phyloP scores from a whole-genome alignment of 805 yeast species.

The Candida succiphila region DNA sequence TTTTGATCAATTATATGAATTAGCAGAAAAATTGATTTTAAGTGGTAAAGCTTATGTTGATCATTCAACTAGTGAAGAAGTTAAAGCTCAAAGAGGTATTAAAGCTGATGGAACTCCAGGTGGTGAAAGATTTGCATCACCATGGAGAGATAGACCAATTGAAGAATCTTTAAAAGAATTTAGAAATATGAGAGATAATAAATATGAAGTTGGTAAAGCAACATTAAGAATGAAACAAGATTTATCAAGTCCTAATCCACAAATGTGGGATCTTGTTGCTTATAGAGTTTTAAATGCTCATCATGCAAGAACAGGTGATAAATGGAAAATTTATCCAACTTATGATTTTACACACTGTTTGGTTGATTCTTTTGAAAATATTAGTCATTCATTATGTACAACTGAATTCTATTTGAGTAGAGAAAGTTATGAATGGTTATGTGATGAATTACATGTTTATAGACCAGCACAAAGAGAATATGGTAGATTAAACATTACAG shows the following conservation, averaged over 20 bases:
- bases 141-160: constrained; percentile 57
- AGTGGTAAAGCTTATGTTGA: constrained; percentile 81
- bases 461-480: constrained; percentile 99
- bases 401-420: constrained; percentile 89
- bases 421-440: constrained; percentile 96
- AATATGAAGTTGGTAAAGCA: constrained; percentile 83
- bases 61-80: constrained; percentile 87
- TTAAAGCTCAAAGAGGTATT: constrained; percentile 83
- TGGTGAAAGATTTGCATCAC: constrained; percentile 81
- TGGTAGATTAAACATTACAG: constrained; percentile 91
- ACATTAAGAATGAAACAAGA: constrained; percentile 97
- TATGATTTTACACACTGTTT: constrained; percentile 98
- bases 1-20: constrained; percentile 77
- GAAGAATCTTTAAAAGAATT: constrained; percentile 76
- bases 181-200: constrained; percentile 87
- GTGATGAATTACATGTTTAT: constrained; percentile 89
- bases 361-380: constrained; percentile 95
- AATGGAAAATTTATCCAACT: constrained; percentile 98
- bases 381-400: constrained; percentile 92
- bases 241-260: constrained; percentile 82
- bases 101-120: constrained; percentile 89
- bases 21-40: constrained; percentile 75
- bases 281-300: constrained; percentile 87
- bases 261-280: constrained; percentile 99
- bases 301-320: constrained; percentile 93